Base-by-base conservation (phyloP, 352 stramenopile genomes). In the Pythium folliculosum region DNA sequence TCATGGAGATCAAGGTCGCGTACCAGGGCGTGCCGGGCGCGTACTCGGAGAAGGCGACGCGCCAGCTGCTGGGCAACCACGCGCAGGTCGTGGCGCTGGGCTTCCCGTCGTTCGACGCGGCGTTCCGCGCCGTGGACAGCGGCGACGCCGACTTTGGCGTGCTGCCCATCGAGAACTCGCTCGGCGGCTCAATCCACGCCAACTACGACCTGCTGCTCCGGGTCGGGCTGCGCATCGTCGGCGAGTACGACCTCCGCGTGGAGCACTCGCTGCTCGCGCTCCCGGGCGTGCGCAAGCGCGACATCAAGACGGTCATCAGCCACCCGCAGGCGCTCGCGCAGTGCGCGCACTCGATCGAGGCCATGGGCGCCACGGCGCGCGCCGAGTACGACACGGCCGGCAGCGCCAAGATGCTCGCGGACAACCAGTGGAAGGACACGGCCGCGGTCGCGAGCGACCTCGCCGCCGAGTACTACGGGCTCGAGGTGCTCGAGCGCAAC, bases 361-460 rank as follows among this genome's bases (percentile, higher is more conserved):
- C 81, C 40, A 83, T 97, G 65, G 89, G 90, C 5, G 81, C 79
- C 14, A 86, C 94, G 52, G 78, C 78, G 14, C 89, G 91, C 1
- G 80, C 90, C 4, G 97, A 96, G 68, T 99, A 99, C 77, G 97
- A 99, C 80, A 99, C 97, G 21, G 97, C 97, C 6, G 96, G 97
- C 44, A 98, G 87, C 68, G 96, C 96, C 70, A 99, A 99, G 81
- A 98, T 99, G 88, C 96, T 99, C 62, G 81, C 84, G 7, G 90
- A 98, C 63, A 79, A 96, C 63, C 71, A 90, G 67, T 90, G 82
- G 90, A 81, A 67, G 35, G 83, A 90, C 67, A 95, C 80, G 48
- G 95, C 92, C 12, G 97, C 96, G 0, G 98, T 99, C 61, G 97
- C 96, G 21, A 98, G 90, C 52, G 95, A 98, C 75, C 82, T 99